Evolutionary conservation across 2,329 filamentous ascomycete genomes (phyloP), one percentile per base, ranked within the genome.

Genomic region (Paraphoma sp.): DNA sequence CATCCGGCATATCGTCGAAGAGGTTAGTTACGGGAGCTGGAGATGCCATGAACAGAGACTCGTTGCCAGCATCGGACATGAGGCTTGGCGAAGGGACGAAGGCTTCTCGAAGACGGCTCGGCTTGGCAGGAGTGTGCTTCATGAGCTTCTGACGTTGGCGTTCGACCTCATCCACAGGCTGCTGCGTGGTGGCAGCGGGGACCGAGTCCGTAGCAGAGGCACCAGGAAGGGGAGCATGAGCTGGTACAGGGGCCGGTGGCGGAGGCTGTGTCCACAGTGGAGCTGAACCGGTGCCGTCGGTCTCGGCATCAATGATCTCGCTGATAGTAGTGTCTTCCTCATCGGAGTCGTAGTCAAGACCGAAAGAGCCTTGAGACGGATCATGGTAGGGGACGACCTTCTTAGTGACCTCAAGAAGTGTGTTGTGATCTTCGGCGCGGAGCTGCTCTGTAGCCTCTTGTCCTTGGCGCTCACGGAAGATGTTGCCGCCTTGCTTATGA

Each of bases 71-170:
- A 29, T 73, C 69, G 4, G 70, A 72, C 17, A 65, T 30, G 11
- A 70, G 45, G 48, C 69, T 73, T 2, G 73, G 73, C 2, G 71
- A 73, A 4, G 71, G 70, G n/a, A 73, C 64, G n/a, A 60, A 68
- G 12, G 69, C 65, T 44, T 74, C 63, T 16, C 72, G 67, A 10
- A 76, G 72, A 31, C 72, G 68, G 49, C 69, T 73, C 10, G 71
- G 70, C 54, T 73, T 74, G 17, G 65, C 66, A 3, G 74, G 74
- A 2, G 71, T 74, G 49, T 74, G 69, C 61, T 73, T 75, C 63
- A 71, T 67, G 8, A 69, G 48, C 49, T 61, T 68, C 30, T 69
- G 64, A 16, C 73, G 71, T 51, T 73, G 69, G 1, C 60, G 57
- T 56, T 71, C 63, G 6, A 74, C 53, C 44, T 70, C 65, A 42